phyloP scores from a whole-genome alignment of 352 stramenopile genomes.

The Phytophthora capsici region DNA sequence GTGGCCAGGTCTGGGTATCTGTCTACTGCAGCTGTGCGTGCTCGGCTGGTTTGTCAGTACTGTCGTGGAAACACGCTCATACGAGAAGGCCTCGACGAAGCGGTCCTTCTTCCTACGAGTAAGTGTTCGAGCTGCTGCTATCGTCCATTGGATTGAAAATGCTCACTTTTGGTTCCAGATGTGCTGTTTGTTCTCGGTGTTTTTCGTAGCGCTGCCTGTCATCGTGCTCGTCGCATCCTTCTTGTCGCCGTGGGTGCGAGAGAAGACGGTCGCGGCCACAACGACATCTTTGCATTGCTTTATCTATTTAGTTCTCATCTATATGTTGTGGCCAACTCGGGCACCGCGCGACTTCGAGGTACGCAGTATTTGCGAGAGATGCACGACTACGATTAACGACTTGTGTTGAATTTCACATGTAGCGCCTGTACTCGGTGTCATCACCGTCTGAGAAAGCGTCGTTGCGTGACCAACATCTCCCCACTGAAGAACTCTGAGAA shows the following conservation, averaged over 20 bases:
- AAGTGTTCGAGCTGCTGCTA: conserved; percentile 6
- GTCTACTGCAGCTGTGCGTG: conserved; percentile 60
- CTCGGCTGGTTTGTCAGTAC: conserved; percentile 72
- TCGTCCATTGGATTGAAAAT: neutral
- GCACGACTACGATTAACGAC: conserved; percentile 3
- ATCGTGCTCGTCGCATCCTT: conserved; percentile 77
- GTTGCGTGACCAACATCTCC: conserved; percentile 63
- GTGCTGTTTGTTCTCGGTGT: conserved; percentile 66
- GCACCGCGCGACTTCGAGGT: conserved; percentile 84
- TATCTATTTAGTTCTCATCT: conserved; percentile 73
- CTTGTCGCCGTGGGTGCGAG: conserved; percentile 78
- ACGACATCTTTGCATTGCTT: conserved; percentile 56
- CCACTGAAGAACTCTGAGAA: conserved; percentile 62
- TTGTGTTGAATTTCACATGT: conserved; percentile 1
- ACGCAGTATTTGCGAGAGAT: conserved; percentile 3
- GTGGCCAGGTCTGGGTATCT: conserved; percentile 74
- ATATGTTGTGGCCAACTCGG: conserved; percentile 71
- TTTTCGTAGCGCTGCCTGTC: conserved; percentile 73
- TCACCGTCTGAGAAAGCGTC: conserved; percentile 74
- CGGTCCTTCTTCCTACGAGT: conserved; percentile 70
- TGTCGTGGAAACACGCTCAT: conserved; percentile 69
- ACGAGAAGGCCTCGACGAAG: conserved; percentile 63
- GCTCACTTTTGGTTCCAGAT: conserved; percentile 45
- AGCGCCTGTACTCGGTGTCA: conserved; percentile 78
- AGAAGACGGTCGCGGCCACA: conserved; percentile 73